Base-by-base conservation (phyloP, 768 basidiomycete genomes). In the Tricholoma saponaceum region DNA sequence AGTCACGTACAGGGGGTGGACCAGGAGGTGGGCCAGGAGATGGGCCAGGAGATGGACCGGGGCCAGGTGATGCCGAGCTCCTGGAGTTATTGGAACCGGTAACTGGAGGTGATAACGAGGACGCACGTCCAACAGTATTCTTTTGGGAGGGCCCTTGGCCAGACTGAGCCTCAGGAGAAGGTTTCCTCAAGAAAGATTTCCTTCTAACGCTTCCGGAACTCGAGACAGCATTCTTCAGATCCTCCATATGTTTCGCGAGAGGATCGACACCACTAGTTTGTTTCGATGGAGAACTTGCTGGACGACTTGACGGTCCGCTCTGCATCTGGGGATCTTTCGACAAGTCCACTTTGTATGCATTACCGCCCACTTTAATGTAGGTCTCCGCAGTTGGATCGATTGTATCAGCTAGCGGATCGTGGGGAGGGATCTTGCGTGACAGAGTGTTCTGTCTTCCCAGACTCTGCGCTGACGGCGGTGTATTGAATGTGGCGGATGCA, bases 331-430 rank as follows among this genome's bases (percentile, higher is more conserved):
- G 89, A 62, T 89, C 86, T 62, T 76, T 81, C 50, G 67, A 75
- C 16, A 81, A 78, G 69, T 90, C 86, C 8, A 87, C 89, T 46
- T 76, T 80, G 69, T 87, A 92, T 1, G 86, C 77, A 51, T 82
- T 81, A 30, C 75, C 73, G 1, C 90, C 91, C 18, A 91, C 82
- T 67, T 83, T 86, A 67, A 91, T 84, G 67, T 79, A 89, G 3
- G 83, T 86, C 61, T 85, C 79, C 10, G 84, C 79, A 3, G 72
- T 82, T 6, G 86, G 86, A 64, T 85, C 86, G 33, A 87, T 80
- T 0, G 84, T 76, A 61, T 87, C 86, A 9, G 79, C 79, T 22
- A 76, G 71, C 22, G 80, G 79, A 65, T 84, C 84, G 55, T 76
- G 74, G 2, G 72, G 65, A n/a, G 73, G 70, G 60, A 64, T 61